These are phyloP conservation scores for Trametes elegans DNA, from an alignment of 768 basidiomycete genomes.

Conservation along the genomic window DNA sequence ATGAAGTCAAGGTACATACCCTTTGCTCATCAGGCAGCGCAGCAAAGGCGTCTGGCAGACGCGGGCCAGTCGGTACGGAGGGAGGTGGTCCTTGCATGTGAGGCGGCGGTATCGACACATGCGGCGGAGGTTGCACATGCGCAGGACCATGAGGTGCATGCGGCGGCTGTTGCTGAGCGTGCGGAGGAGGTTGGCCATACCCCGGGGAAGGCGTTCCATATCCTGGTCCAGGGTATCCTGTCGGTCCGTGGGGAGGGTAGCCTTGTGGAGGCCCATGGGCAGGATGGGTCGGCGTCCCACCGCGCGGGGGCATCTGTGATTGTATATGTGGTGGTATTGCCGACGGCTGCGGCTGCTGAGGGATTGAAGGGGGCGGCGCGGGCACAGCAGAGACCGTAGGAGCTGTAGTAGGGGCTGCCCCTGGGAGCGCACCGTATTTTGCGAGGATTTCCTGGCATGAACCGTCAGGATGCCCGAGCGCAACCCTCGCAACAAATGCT, in stretches of 20 bases:
- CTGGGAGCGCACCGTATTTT: constrained; percentile 40
- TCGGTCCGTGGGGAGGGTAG: constrained; percentile 10
- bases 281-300: constrained; percentile 23
- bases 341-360: constrained; percentile 30
- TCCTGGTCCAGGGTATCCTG: background rate
- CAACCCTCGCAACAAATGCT: no score
- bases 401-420: constrained; percentile 27
- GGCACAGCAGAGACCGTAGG: constrained; percentile 25
- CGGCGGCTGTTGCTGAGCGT: constrained; percentile 1
- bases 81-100: constrained; percentile 11
- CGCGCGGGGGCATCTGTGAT: constrained; percentile 13
- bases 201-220: constrained; percentile 19
- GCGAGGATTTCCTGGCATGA: constrained; percentile 63
- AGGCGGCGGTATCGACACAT: constrained; percentile 1
- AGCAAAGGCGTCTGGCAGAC: constrained; percentile 42
- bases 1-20: constrained; percentile 40
- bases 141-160: constrained; percentile 14
- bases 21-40: constrained; percentile 69
- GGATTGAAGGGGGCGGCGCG: constrained; percentile 28
- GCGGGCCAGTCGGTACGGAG: constrained; percentile 21
- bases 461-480: no score
- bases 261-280: constrained; percentile 6
- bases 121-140: constrained; percentile 10
- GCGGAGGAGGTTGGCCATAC: background rate
- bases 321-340: constrained; percentile 28